phyloP scores from a whole-genome alignment of 2,329 filamentous ascomycete species.

The Simplicillium aogashimaense region DNA sequence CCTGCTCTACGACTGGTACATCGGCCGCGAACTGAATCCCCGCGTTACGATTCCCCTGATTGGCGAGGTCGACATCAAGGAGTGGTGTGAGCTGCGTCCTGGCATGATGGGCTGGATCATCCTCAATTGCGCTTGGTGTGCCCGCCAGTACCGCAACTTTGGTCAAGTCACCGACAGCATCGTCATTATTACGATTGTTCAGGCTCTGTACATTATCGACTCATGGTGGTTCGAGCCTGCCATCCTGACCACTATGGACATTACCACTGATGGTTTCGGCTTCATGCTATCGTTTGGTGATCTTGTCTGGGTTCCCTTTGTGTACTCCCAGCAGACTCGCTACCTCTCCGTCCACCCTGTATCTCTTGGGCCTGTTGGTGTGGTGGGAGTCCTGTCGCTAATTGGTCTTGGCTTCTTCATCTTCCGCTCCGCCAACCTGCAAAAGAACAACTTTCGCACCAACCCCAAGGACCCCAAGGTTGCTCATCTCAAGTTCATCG shows the following conservation, averaged over 20 bases:
- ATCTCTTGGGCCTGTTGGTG: slow-evolving; percentile 60
- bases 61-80: slow-evolving; percentile 82
- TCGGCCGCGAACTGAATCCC: slow-evolving; percentile 90
- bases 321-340: slow-evolving; percentile 74
- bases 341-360: slow-evolving; percentile 79
- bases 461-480: slow-evolving; percentile 74
- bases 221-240: slow-evolving; percentile 79
- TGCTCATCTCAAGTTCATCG: slow-evolving; percentile 72
- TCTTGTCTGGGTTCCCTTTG: slow-evolving; percentile 84
- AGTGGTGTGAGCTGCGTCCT: slow-evolving; percentile 82
- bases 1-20: slow-evolving; percentile 90
- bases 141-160: slow-evolving; percentile 78
- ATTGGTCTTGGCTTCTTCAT: slow-evolving; percentile 72
- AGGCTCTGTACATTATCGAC: slow-evolving; percentile 77
- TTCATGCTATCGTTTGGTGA: slow-evolving; percentile 94
- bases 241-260: slow-evolving; percentile 88
- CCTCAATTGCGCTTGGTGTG: slow-evolving; percentile 73
- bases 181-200: slow-evolving; percentile 65
- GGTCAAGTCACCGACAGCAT: slow-evolving; percentile 83
- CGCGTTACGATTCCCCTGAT: slow-evolving; percentile 69
- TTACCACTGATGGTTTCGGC: slow-evolving; percentile 87
- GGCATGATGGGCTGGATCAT: slow-evolving; percentile 86
- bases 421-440: slow-evolving; percentile 87
- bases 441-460: slow-evolving; percentile 91
- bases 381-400: slow-evolving; percentile 55